Evolutionary conservation across 1,284 basidiomycete genomes (phyloP).

Genomic region (Agroathelia rolfsii): DNA sequence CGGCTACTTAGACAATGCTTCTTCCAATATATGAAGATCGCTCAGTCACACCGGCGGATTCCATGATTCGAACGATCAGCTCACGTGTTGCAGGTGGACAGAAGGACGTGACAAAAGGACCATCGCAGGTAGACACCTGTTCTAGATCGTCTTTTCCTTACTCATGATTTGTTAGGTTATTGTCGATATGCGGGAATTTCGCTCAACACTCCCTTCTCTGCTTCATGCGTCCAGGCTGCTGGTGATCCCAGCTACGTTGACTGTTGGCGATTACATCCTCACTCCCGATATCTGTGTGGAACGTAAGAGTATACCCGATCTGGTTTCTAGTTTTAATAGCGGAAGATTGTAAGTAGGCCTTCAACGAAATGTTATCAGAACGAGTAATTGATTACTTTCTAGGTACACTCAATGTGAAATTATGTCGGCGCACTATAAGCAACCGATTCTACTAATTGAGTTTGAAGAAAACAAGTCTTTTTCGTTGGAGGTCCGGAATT

Average conservation of each 20-base stretch:
- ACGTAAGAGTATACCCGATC: conserved; percentile 87
- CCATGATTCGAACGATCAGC: conserved; percentile 78
- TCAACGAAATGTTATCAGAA: no score
- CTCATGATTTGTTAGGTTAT: conserved; percentile 79
- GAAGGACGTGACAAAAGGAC: conserved; percentile 54
- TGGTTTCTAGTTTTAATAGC: conserved; percentile 87
- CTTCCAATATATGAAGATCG: conserved; percentile 81
- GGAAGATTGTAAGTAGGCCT: conserved; percentile 71
- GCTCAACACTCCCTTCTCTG: conserved; percentile 85
- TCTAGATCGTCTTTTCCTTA: conserved; percentile 1
- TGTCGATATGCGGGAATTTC: conserved; percentile 95
- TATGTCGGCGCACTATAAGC: conserved; percentile 95
- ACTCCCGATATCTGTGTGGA: conserved; percentile 95
- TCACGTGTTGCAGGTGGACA: conserved; percentile 83
- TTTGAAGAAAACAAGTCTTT: conserved; percentile 98
- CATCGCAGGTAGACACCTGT: conserved; percentile 67
- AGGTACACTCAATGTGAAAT: conserved; percentile 96
- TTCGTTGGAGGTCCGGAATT: conserved; percentile 83
- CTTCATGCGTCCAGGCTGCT: conserved; percentile 78
- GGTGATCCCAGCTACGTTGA: conserved; percentile 85
- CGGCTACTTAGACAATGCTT: conserved; percentile 66
- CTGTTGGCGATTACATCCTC: conserved; percentile 93
- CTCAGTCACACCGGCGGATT: no score
- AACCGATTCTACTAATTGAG: conserved; percentile 92
- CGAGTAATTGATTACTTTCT: no score